Conservation (phyloP, 75 land plant species). For the Isoetes taiwanensis region DNA sequence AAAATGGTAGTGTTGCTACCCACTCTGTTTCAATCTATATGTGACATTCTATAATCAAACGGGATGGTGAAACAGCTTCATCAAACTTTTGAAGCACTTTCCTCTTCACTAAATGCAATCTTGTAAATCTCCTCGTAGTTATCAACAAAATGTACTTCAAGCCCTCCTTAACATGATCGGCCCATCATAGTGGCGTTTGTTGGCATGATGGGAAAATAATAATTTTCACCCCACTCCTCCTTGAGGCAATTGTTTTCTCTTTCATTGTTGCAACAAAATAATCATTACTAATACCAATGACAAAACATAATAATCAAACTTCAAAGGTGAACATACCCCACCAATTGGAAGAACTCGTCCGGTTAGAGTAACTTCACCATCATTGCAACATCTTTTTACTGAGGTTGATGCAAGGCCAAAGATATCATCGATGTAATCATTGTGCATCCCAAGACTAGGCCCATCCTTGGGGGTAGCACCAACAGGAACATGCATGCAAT, state of each 20-base stretch:
- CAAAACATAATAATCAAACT: no score
- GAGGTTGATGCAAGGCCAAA: constrained; percentile 63
- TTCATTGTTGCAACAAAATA: constrained; percentile 46
- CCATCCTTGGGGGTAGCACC: constrained; percentile 99
- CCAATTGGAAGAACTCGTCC: constrained; percentile 92
- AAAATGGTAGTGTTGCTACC: no score
- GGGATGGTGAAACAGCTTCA: no score
- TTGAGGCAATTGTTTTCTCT: constrained; percentile 92
- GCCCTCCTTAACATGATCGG: constrained; percentile 85
- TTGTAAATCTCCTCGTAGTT: constrained; percentile 61
- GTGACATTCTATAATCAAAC: no score
- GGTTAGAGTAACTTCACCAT: constrained; percentile 95
- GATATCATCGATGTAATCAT: constrained; percentile 95
- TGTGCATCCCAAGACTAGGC: constrained; percentile 95
- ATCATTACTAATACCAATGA: background rate
- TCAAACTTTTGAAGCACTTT: no score
- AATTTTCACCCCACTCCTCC: constrained; percentile 74
- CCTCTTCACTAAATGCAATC: constrained; percentile 43
- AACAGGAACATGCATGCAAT: constrained; percentile 92
- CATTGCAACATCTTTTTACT: constrained; percentile 84
- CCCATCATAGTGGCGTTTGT: constrained; percentile 79
- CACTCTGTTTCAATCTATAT: no score
- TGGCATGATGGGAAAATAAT: constrained; percentile 73
- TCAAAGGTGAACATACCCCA: constrained; percentile 77
- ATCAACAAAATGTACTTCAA: constrained; percentile 93